Evolutionary conservation across 805 yeast genomes (phyloP), one percentile per base, ranked within the genome.

Genomic region (Candida nonsorbophila): DNA sequence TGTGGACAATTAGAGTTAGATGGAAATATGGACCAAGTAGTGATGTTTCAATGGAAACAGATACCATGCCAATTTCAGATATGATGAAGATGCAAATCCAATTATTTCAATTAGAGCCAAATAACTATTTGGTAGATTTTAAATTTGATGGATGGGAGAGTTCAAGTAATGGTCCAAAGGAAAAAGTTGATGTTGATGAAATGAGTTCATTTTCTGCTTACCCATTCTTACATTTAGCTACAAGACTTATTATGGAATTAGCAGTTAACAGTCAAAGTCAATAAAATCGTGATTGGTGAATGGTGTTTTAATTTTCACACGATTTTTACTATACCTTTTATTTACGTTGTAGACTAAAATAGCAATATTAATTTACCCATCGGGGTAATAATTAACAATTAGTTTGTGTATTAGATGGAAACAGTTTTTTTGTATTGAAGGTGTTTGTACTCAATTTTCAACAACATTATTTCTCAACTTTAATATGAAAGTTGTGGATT

Each of bases 1-100:
- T 87, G 29, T 90, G 97, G 97, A 90, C 96, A 1, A 90, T 90
- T 34, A 73, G 85, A 42, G 97, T 90, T 11, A 77, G 97, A 45
- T 92, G 97, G 97, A 80, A 73, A 56, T 87, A 86, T 48, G 69
- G 84, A 42, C 57, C 41, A 30, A 20, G 28, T 16, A 25, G 21
- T 12, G 32, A 27, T 19, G 25, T 17, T 7, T 9, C 22, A 7
- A 38, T 39, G 20, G 50, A 45, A 30, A 41, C 31, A 20, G 40
- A 36, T 16, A 38, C 36, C 27, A 51, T 44, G 30, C 49, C 42
- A 25, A 61, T 58, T 20, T 66, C 71, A 9, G 94, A 86, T 53
- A 62, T 81, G 62, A 84, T 90, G 90, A 90, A 84, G 62, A 90
- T 92, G 96, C 92, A 88, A 47, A 92, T 92, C 35, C 98, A 92